Percentiles rank a stretch among this genome's conserved stretches.
These are phyloP conservation scores for Excoecaria cochinchinensis DNA, from an alignment of 345 rosid genomes.

Conservation along the genomic window DNA sequence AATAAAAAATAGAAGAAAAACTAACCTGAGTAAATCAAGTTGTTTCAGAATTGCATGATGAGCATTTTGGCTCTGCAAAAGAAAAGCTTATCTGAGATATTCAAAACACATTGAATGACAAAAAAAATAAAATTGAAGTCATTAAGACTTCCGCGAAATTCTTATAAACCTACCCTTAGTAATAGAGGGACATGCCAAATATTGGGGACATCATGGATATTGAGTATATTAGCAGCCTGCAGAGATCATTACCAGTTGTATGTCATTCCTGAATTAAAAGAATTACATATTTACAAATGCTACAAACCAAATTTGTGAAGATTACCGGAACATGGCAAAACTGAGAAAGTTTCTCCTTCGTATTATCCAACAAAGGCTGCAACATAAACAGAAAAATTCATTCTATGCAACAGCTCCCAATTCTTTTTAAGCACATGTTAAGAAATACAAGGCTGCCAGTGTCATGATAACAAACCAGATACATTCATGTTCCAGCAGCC, in stretches of 20 bases:
- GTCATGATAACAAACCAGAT: not conserved
- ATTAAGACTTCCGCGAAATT: conserved; percentile 14
- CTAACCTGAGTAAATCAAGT: conserved; percentile 69
- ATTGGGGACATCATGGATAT: conserved; percentile 37
- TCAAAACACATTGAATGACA: not conserved
- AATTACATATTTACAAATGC: conserved; percentile 4
- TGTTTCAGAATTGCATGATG: conserved; percentile 78
- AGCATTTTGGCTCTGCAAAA: conserved; percentile 85
- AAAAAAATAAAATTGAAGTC: not conserved
- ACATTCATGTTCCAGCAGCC: not conserved
- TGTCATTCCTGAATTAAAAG: not conserved
- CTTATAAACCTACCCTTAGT: conserved; percentile 27
- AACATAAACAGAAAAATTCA: conserved; percentile 8
- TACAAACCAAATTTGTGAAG: conserved; percentile 16
- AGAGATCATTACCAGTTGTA: not conserved
- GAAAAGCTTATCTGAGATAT: conserved; percentile 20
- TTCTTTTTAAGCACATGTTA: not conserved
- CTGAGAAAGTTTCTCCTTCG: conserved; percentile 35
- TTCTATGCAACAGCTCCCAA: not conserved
- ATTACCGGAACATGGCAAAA: conserved; percentile 57
- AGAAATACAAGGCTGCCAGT: not conserved
- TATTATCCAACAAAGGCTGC: conserved; percentile 35
- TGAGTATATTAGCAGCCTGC: conserved; percentile 39
- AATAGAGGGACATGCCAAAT: conserved; percentile 39
- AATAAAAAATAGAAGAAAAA: conserved; percentile 3